Conservation (phyloP, 1,284 basidiomycete genomes). For the Ceratobasidium sp. region DNA sequence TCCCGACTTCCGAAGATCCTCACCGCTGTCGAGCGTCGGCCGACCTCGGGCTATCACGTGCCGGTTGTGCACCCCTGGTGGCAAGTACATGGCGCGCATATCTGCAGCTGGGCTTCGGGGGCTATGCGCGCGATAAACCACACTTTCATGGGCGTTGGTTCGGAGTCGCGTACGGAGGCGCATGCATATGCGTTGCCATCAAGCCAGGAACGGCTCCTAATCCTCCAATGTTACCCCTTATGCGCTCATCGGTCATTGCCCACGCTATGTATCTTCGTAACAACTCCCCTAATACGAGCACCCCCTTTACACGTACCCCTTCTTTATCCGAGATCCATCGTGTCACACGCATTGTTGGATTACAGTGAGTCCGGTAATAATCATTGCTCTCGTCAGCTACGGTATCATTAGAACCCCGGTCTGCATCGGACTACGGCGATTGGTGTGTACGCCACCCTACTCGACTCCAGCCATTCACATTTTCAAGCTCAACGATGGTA, state of each 20-base stretch:
- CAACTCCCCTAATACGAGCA: neutral
- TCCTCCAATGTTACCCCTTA: slow-evolving; percentile 38
- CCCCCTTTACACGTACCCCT: slow-evolving; percentile 28
- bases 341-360: neutral
- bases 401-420: neutral
- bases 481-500: neutral
- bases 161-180: too few species aligned
- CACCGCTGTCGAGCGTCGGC: neutral
- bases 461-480: neutral
- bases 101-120: neutral
- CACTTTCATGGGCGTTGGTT: neutral
- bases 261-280: neutral
- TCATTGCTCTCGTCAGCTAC: too few species aligned
- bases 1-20: slow-evolving; percentile 36
- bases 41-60: slow-evolving; percentile 7
- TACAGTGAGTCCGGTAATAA: neutral
- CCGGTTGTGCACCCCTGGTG: neutral
- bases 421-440: neutral
- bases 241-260: slow-evolving; percentile 11
- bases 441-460: neutral
- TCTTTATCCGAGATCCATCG: neutral
- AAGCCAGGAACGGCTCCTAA: slow-evolving; percentile 32
- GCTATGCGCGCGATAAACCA: neutral
- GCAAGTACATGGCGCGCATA: neutral
- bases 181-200: slow-evolving; percentile 38